Evolutionary conservation across 2,329 filamentous ascomycete genomes (phyloP), one percentile per base, ranked within the genome.

Genomic region (Botrytis medusae): DNA sequence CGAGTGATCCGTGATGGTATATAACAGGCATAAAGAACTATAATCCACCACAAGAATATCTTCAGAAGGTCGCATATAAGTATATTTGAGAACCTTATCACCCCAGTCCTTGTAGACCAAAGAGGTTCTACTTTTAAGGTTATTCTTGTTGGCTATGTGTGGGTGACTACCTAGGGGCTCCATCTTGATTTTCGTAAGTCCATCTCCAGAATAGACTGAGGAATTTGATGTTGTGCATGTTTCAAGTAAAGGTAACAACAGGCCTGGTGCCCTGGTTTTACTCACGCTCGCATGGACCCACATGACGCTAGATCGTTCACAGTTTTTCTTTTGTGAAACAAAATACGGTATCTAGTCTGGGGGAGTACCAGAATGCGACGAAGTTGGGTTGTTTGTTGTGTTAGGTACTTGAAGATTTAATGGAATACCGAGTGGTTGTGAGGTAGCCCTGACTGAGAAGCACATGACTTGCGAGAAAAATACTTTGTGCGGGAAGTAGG

Each of bases 261-360:
- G 51, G n/a, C n/a, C 6, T 18, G n/a, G 12, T 18, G 51, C 2
- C 51, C 6, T 18, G 51, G 2, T 18, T 18, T 29, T 54, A 16
- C 3, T 1, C n/a, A 29, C 25, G 0, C 25, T 29, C 2, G 3
- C 1, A 29, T 18, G n/a, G 2, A 29, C 2, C 12, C 12, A n/a
- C 1, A 6, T 54, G n/a, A 14, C 2, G n/a, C n/a, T 54, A n/a
- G 8, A 29, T 29, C 4, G 10, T 51, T 29, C n/a, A n/a, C n/a
- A 18, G 14, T 54, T 29, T 29, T 29, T n/a, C 14, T 54, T 6
- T 29, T 54, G 51, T 54, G 51, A 16, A 54, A 29, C 2, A 8
- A 29, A 29, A 54, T 54, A 16, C 8, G n/a, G 2, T 54, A 6
- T 18, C 51, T 12, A n/a, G 14, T 18, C 14, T 54, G n/a, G 51